phyloP scores from a whole-genome alignment of 768 basidiomycete genomes.

The Rhodotorula taiwanensis region DNA sequence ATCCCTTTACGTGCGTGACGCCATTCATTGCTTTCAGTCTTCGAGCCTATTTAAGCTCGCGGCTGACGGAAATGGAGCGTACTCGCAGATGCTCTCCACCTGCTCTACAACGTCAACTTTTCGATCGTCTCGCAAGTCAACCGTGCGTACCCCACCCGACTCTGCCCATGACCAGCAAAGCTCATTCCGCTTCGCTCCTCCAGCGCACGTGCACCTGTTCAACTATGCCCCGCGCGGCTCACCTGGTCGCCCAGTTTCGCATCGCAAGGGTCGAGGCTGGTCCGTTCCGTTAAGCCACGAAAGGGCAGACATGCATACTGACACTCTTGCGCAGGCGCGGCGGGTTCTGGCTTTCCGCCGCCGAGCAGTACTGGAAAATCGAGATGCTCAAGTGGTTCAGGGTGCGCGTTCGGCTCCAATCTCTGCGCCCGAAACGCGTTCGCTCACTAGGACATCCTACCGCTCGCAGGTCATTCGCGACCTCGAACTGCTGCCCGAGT shows the following conservation, averaged over 20 bases:
- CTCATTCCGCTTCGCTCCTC: neutral
- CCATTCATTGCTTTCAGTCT: too few species aligned
- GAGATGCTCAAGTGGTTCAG: constrained; percentile 55
- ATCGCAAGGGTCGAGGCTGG: constrained; percentile 89
- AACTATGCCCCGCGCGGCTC: constrained; percentile 54
- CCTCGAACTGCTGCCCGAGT: constrained; percentile 84
- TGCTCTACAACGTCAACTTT: constrained; percentile 65
- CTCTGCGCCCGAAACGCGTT: neutral
- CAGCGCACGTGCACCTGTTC: constrained; percentile 29
- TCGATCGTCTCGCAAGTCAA: constrained; percentile 94
- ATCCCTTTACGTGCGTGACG: constrained; percentile 54
- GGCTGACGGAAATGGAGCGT: too few species aligned
- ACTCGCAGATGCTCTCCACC: constrained; percentile 42
- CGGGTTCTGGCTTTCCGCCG: constrained; percentile 38
- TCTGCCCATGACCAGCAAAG: too few species aligned
- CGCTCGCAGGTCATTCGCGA: constrained; percentile 73
- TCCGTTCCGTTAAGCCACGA: too few species aligned
- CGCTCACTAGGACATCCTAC: too few species aligned
- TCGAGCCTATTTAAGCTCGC: neutral
- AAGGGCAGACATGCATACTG: too few species aligned
- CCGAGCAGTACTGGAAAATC: constrained; percentile 54
- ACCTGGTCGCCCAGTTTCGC: constrained; percentile 85
- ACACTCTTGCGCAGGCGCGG: constrained; percentile 53
- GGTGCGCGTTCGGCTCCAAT: neutral
- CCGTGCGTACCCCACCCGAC: constrained; percentile 47